Evolutionary conservation across 768 basidiomycete species (phyloP), one percentile per base, ranked within the genome.

Genomic region (Neoboletus brunneissimus): DNA sequence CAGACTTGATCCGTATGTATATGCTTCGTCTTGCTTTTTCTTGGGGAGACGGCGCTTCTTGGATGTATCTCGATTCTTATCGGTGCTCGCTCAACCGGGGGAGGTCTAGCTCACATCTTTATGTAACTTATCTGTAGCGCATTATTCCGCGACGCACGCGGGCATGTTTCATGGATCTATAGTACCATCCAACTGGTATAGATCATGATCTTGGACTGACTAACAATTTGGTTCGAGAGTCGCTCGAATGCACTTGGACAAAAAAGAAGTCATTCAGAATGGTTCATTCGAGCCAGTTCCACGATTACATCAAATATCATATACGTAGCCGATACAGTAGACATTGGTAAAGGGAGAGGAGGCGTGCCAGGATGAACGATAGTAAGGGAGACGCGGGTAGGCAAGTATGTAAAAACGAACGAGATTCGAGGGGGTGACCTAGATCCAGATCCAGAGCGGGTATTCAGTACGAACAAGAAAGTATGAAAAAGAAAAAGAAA

Each of bases 241-340:
- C 38, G 13, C 13, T 45, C 38, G 34, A 35, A 23, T 1, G 11
- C 9, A n/a, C n/a, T n/a, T 1, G 10, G 16, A 23, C 32, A 23
- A 22, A 5, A n/a, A 8, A 16, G 5, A 20, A 35, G 37, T n/a
- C 48, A 38, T 38, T 27, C 35, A 50, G 20, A n/a, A 29, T 27
- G 23, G 38, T 52, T 48, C 40, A 27, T 35, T 51, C 48, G 48
- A 55, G 27, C 44, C 27, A 45, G 52, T 63, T 56, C 49, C 63
- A 53, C 41, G 61, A 65, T 65, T 65, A 65, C 64, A 65, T 49
- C 54, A 41, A 65, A 62, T 66, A 66, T 66, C 64, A 62, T 65
- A 60, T 65, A 66, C 54, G 61, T 65, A 66, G 44, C 58, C 61
- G 54, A 63, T 65, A 65, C 64, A 65, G 54, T 63, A 66, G 52